Evolutionary conservation across 2,329 filamentous ascomycete species (phyloP), one percentile per base, ranked within the genome.

Genomic region (Penicillium hordei): DNA sequence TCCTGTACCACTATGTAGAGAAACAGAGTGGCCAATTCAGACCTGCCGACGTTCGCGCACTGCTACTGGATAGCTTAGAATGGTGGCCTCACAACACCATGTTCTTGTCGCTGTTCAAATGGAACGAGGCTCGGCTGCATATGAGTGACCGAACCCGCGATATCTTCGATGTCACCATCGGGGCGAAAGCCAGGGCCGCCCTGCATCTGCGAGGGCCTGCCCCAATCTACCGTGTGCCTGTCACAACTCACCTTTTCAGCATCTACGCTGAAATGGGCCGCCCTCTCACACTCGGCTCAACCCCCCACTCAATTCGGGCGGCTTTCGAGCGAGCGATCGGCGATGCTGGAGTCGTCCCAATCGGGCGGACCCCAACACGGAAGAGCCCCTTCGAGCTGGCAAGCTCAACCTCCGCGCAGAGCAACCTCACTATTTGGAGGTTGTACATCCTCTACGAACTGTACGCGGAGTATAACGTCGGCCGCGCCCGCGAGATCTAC

Each of bases 141-240:
- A 82, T 94, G 53, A 84, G 91, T 60, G 90, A 95, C 65, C 88
- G 90, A 19, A 84, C 95, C 21, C 86, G 89, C n/a, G 79, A 83
- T 6, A 77, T 93, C 12, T 75, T 81, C 21, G 71, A 76, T 34
- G 60, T 70, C n/a, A 59, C 64, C 23, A 63, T 31, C 23, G 49
- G 49, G 9, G 34, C 44, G 10, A 40, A 25, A 21, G 36, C 7
- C 34, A 53, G 49, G 39, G 21, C 21, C 29, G 10, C 29, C 1
- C 13, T 9, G 10, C 12, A 15, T 27, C 8, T 23, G 2, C 39
- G 33, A 10, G 19, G 7, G 10, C 19, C 19, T 10, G 6, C n/a
- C 19, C 31, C 17, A 7, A 29, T 52, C 12, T 23, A 53, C 21
- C 55, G 57, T 63, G 48, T 70, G 19, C 67, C 74, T 6, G 60